phyloP scores from a whole-genome alignment of 495 filamentous ascomycete species.

The Pseudevernia furfuracea region DNA sequence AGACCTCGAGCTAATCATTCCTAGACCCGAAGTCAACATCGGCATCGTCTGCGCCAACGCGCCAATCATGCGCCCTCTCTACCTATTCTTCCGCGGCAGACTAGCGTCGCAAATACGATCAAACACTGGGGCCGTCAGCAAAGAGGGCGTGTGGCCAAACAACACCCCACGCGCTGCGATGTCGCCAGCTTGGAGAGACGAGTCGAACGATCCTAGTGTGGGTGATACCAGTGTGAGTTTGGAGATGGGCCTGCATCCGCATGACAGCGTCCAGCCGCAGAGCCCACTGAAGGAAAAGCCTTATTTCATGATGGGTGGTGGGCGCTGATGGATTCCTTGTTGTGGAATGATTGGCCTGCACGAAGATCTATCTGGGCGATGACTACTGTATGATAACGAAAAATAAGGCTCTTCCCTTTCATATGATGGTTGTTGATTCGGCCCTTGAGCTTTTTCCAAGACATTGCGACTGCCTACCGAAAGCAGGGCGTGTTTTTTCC shows the following conservation, averaged over 20 bases:
- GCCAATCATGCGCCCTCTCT: slow-evolving; percentile 22
- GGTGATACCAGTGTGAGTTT: slow-evolving; percentile 12
- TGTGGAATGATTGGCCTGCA: not conserved
- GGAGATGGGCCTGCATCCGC: slow-evolving; percentile 19
- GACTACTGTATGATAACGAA: not conserved
- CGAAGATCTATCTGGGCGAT: not conserved
- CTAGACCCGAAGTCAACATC: slow-evolving; percentile 25
- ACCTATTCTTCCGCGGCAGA: slow-evolving; percentile 20
- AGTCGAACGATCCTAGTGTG: not conserved
- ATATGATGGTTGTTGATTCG: not conserved
- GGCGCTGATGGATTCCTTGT: not conserved
- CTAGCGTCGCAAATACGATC: slow-evolving; percentile 9
- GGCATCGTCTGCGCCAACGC: slow-evolving; percentile 26
- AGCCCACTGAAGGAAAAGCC: slow-evolving; percentile 8
- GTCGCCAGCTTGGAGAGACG: not conserved
- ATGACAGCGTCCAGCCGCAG: not conserved
- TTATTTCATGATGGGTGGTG: slow-evolving; percentile 1
- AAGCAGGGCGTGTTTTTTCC: not conserved
- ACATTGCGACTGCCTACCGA: not conserved
- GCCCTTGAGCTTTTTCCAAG: not conserved
- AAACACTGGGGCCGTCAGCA: slow-evolving; percentile 3
- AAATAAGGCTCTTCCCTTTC: not conserved
- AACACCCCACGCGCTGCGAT: not conserved
- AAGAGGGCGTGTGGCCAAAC: slow-evolving; percentile 13
- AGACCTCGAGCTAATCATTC: not conserved